Evolutionary conservation across 768 basidiomycete species (phyloP).

Genomic region (Lentinula sp.): DNA sequence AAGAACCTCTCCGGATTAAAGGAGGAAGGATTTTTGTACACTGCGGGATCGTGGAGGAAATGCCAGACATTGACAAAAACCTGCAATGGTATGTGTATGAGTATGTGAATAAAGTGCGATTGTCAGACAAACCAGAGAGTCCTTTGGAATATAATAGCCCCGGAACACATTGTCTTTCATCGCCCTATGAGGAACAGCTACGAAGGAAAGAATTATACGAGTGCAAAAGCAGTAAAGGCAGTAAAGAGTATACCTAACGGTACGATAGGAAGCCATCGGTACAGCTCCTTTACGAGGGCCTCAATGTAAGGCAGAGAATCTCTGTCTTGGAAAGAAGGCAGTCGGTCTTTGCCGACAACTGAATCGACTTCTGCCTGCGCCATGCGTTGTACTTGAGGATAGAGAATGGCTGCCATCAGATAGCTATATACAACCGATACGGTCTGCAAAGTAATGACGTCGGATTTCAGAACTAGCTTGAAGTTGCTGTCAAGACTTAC

Average conservation of each 20-base stretch:
- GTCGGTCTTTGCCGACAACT: slow-evolving; percentile 11
- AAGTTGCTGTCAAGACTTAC: slow-evolving; percentile 1
- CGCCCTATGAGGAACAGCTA: slow-evolving; percentile 9
- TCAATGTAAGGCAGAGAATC: slow-evolving; percentile 12
- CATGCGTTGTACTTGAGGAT: slow-evolving; percentile 11
- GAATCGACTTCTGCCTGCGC: slow-evolving; percentile 15
- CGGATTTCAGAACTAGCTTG: background rate
- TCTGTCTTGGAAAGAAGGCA: slow-evolving; percentile 13
- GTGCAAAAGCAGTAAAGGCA: background rate
- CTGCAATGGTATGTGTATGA: background rate
- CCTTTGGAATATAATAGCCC: slow-evolving; percentile 7
- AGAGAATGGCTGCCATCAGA: slow-evolving; percentile 12
- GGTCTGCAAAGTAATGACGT: background rate
- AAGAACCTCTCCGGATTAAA: slow-evolving; percentile 29
- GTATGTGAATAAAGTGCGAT: background rate
- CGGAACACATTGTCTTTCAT: slow-evolving; percentile 2
- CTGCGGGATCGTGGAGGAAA: slow-evolving; percentile 15
- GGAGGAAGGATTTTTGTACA: slow-evolving; percentile 22
- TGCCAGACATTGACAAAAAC: slow-evolving; percentile 16
- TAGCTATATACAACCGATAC: slow-evolving; percentile 12
- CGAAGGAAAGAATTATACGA: background rate
- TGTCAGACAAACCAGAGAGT: slow-evolving; percentile 1
- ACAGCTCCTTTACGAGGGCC: slow-evolving; percentile 11
- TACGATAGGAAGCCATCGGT: slow-evolving; percentile 10
- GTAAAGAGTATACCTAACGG: slow-evolving; percentile 12